Evolutionary conservation across 2,329 filamentous ascomycete genomes (phyloP), one percentile per base, ranked within the genome.

Genomic region (Talaromyces sp.): DNA sequence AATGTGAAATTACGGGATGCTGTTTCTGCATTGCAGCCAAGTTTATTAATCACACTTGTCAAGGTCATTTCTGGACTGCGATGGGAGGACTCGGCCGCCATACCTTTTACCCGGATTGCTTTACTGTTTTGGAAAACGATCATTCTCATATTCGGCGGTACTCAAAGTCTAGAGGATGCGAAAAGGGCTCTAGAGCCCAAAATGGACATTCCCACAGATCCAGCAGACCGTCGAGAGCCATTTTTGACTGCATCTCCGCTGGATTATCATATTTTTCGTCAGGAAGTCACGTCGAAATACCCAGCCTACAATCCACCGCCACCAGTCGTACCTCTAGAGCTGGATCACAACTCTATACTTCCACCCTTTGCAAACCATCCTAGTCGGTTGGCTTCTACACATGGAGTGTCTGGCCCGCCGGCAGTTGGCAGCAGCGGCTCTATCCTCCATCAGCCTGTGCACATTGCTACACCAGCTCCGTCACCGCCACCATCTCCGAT

Each of bases 281-380:
- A 97, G 76, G 95, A 99, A 76, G 94, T 99, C 66, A 96, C 90
- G 17, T 97, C 94, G 2, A 99, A 99, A 79, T 99, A 99, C 75
- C 95, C 95, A 11, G 91, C 95, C 2, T 99, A 99, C 76, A 90
- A 96, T 66, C 93, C 95, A 2, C 95, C 95, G 2, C 89, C 88
- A 62, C 90, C 92, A 1, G 79, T 91, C 6, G 88, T 98, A 66
- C 92, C 93, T 1, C 83, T 98, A 15, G 94, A 98, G 75, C 86
- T 91, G 22, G 93, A 97, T 62, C 93, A 95, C 73, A 95, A 92
- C 68, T 96, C 93, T 1, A 90, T 98, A 47, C 82, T 99, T 9
- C 94, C 95, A 0, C 92, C 92, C 33, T 80, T 97, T 17, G 90
- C 90, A 41, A 92, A 91, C 70, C 89, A 94, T 67, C 85, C 89